Conservation (phyloP, 1,284 basidiomycete species). For the Ceratobasidium theobromae region DNA sequence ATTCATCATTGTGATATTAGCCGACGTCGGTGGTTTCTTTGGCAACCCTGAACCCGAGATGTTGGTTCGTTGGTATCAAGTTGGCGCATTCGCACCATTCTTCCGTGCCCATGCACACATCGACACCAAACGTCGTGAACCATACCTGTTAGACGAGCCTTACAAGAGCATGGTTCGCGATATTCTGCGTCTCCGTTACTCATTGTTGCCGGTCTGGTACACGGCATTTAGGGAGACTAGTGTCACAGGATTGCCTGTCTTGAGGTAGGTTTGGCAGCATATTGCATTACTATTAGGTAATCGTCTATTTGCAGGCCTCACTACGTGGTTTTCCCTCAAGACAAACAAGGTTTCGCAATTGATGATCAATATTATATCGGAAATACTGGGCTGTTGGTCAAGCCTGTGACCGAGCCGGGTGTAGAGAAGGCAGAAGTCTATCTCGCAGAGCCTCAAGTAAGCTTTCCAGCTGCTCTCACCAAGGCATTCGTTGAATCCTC, state of each 20-base stretch:
- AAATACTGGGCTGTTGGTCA: slow-evolving; percentile 84
- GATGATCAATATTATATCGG: slow-evolving; percentile 97
- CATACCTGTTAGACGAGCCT: slow-evolving; percentile 89
- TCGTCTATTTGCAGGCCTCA: slow-evolving; percentile 66
- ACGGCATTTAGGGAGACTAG: slow-evolving; percentile 90
- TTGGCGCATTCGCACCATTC: slow-evolving; percentile 94
- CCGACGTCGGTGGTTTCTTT: slow-evolving; percentile 98
- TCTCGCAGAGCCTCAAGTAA: slow-evolving; percentile 81
- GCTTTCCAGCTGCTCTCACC: slow-evolving; percentile 34
- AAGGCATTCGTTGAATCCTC: not conserved
- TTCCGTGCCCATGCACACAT: slow-evolving; percentile 98
- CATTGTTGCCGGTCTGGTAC: slow-evolving; percentile 92
- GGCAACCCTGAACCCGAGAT: slow-evolving; percentile 94
- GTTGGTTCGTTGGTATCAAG: slow-evolving; percentile 96
- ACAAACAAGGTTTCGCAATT: slow-evolving; percentile 78
- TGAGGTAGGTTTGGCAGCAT: slow-evolving; percentile 55
- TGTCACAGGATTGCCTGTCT: slow-evolving; percentile 74
- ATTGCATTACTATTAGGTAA: not conserved
- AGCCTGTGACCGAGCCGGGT: slow-evolving; percentile 82
- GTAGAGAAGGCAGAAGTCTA: slow-evolving; percentile 76
- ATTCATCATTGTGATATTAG: slow-evolving; percentile 49
- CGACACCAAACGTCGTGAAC: slow-evolving; percentile 97
- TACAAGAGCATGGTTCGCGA: slow-evolving; percentile 80
- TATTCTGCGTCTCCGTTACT: slow-evolving; percentile 81
- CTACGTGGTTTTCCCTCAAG: slow-evolving; percentile 89